Conservation (phyloP, 768 basidiomycete genomes). For the Lentinula edodes region DNA sequence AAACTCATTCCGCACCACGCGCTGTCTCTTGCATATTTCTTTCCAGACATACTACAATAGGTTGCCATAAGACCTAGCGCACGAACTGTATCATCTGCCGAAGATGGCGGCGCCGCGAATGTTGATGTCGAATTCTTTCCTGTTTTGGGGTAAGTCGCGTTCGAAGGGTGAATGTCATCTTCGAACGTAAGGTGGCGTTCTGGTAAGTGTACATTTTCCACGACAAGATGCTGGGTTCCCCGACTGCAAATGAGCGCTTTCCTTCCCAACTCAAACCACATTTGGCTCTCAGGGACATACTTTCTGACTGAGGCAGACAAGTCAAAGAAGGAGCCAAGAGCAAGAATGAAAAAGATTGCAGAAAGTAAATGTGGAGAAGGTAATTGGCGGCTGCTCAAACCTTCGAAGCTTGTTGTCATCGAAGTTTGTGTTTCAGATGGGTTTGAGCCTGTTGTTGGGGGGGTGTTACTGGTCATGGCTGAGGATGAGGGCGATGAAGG, state of each 20-base stretch:
- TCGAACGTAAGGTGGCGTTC: neutral
- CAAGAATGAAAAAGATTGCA: conserved; percentile 52
- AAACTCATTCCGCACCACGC: conserved; percentile 51
- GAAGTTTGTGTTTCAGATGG: neutral
- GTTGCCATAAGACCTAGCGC: conserved; percentile 53
- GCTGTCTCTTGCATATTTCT: conserved; percentile 36
- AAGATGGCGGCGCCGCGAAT: neutral
- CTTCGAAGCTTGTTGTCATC: neutral
- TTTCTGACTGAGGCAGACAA: conserved; percentile 29
- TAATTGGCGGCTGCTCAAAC: neutral
- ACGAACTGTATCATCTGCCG: conserved; percentile 37
- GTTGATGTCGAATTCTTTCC: neutral
- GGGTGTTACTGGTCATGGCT: no score
- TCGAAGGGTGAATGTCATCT: neutral
- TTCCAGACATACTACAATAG: conserved; percentile 52
- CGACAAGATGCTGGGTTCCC: conserved; percentile 28
- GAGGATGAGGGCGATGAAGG: neutral
- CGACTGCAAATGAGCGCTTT: conserved; percentile 46
- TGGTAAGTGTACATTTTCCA: neutral
- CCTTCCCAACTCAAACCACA: conserved; percentile 52
- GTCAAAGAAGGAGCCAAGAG: conserved; percentile 59
- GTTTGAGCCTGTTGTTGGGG: neutral
- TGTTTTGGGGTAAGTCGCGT: neutral
- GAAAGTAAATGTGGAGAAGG: conserved; percentile 45
- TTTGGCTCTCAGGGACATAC: conserved; percentile 55